Percentiles rank a stretch among this genome's conserved stretches.
Evolutionary conservation across 169 alveolate genomes (phyloP).

Genomic region (Cryptosporidium andersoni): DNA sequence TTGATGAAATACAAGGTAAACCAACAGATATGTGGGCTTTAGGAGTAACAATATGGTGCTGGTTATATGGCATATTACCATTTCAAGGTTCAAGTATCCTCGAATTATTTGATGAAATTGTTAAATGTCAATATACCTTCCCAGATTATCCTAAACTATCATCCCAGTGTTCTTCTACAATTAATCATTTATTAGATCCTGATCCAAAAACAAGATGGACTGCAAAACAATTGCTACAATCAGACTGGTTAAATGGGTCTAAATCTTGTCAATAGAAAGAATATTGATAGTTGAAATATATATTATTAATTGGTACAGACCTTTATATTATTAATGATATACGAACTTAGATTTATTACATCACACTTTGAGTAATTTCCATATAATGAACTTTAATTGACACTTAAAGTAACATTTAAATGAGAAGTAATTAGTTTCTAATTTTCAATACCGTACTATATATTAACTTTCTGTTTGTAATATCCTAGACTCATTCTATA

Average conservation of each 20-base stretch:
- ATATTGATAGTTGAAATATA: not conserved
- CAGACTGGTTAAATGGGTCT: slow-evolving; percentile 19
- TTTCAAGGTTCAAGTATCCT: slow-evolving; percentile 73
- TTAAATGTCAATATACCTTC: slow-evolving; percentile 53
- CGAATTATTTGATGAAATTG: slow-evolving; percentile 72
- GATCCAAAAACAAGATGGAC: slow-evolving; percentile 51
- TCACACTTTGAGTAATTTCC: not conserved
- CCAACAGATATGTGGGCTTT: slow-evolving; percentile 86
- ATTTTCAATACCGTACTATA: too few species aligned
- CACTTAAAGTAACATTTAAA: not conserved
- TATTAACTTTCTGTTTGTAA: too few species aligned
- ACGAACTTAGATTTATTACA: not conserved
- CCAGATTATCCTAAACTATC: slow-evolving; percentile 67
- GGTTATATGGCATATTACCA: slow-evolving; percentile 78
- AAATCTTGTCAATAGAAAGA: not conserved
- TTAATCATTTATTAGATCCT: slow-evolving; percentile 35
- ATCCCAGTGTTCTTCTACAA: not conserved
- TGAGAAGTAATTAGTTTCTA: too few species aligned
- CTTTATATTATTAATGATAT: not conserved
- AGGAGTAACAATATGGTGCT: slow-evolving; percentile 80
- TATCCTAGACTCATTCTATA: too few species aligned
- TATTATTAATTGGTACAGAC: not conserved
- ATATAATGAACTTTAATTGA: not conserved
- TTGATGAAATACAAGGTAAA: slow-evolving; percentile 75
- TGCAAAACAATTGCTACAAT: slow-evolving; percentile 33